Percentiles rank a stretch among this genome's conserved stretches.
phyloP scores from a whole-genome alignment of 768 basidiomycete genomes.

The Dentipellis sp. region DNA sequence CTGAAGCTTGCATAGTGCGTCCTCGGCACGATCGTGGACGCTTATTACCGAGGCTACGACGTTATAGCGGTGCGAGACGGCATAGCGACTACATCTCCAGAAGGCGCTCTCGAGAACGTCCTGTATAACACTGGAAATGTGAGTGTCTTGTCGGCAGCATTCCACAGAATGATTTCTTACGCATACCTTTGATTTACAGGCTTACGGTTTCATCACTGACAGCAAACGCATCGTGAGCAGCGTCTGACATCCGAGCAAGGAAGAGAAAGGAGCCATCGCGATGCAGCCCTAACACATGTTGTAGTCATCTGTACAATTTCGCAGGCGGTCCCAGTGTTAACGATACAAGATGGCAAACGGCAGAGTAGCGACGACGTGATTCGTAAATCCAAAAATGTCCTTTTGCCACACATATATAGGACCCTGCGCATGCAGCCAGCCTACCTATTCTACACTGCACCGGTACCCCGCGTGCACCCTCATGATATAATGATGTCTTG shows the following conservation, averaged over 20 bases:
- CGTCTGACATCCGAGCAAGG: not conserved
- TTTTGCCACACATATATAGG: no score
- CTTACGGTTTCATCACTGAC: conserved; percentile 6
- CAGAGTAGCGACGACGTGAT: no score
- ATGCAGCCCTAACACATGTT: no score
- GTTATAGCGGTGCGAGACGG: conserved; percentile 48
- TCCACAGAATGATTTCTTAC: not conserved
- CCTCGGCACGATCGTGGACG: conserved; percentile 51
- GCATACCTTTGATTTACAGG: not conserved
- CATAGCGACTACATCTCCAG: conserved; percentile 55
- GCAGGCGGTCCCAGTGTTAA: no score
- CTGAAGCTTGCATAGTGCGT: conserved; percentile 39
- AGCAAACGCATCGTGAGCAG: not conserved
- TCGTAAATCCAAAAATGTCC: no score
- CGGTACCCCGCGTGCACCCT: no score
- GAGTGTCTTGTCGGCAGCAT: conserved; percentile 16
- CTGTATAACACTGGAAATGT: conserved; percentile 49
- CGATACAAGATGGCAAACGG: no score
- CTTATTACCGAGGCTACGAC: conserved; percentile 58
- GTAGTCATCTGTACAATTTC: no score
- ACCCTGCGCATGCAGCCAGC: no score
- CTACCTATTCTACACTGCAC: no score
- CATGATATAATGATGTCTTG: no score
- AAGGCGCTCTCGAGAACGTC: conserved; percentile 46
- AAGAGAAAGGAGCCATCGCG: not conserved